These are phyloP conservation scores for Periconia digitata DNA, from an alignment of 2,329 filamentous ascomycete genomes.

Conservation along the genomic window DNA sequence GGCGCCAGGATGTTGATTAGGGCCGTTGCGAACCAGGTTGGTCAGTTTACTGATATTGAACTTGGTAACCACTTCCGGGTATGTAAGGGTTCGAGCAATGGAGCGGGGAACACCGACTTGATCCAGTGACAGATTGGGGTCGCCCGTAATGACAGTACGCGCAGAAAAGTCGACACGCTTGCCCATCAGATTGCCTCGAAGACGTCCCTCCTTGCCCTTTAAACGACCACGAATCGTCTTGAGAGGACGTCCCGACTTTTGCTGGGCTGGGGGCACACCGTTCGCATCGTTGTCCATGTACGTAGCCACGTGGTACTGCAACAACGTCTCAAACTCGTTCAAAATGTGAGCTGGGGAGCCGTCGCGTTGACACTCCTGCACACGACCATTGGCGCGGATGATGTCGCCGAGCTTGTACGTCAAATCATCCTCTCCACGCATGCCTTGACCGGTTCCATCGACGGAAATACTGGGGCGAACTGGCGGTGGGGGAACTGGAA, in stretches of 20 bases:
- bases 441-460: conserved; percentile 87
- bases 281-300: conserved; percentile 99
- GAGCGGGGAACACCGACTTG: conserved; percentile 95
- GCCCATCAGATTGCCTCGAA: conserved; percentile 98
- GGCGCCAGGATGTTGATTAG: conserved; percentile 91
- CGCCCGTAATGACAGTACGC: conserved; percentile 98
- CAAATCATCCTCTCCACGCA: conserved; percentile 97
- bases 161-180: conserved; percentile 96
- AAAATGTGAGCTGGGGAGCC: conserved; percentile 90
- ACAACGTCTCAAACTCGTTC: conserved; percentile 82
- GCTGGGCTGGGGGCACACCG: conserved; percentile 87
- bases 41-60: conserved; percentile 97
- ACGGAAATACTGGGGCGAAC: conserved; percentile 97
- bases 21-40: conserved; percentile 86
- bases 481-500: conserved; percentile 92
- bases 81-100: conserved; percentile 90
- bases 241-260: conserved; percentile 94
- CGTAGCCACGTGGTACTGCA: conserved; percentile 98
- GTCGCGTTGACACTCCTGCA: conserved; percentile 85
- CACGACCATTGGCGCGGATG: conserved; percentile 94
- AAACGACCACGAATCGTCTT: conserved; percentile 96
- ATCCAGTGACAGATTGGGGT: conserved; percentile 93
- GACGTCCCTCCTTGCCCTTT: conserved; percentile 98
- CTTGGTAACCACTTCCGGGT: conserved; percentile 94
- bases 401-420: conserved; percentile 99